Evolutionary conservation across 306 rosid genomes (phyloP), one percentile per base, ranked within the genome.

Genomic region (Sicyos baderoa): DNA sequence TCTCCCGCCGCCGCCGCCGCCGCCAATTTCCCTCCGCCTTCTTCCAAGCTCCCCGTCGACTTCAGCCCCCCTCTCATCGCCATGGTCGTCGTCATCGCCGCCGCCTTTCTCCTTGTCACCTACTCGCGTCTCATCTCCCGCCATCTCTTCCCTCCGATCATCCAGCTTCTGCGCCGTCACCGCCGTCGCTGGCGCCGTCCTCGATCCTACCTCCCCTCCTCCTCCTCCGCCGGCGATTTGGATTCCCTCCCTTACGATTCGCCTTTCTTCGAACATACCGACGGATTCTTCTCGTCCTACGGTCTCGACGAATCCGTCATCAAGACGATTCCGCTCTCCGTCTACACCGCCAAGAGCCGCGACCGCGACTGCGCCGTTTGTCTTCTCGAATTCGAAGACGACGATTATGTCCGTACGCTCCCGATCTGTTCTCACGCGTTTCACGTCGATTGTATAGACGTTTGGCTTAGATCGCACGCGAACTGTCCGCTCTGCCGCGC

Each of bases 401-500:
- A 86, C 3, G 98, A 92, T 14, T 89, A 86, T 70, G 91, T 92
- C 1, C 82, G 98, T 0, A 89, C 96, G 29, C 84, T 92, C 0
- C 98, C 98, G 0, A 75, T 85, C 1, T 92, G 98, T 50, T 89
- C 88, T 0, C 98, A 92, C 84, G 88, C 92, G 0, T 92, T 92
- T 62, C 98, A 92, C 68, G 79, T 86, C 0, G 98, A 92, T 9
- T 92, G 98, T 72, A 92, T 92, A 79, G 98, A 92, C 45, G 83
- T 85, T 17, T 92, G 98, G 98, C 89, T 92, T 5, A 76, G 96
- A 56, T 92, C 98, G 0, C 98, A 92, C 82, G 95, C 96, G 7
- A 92, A 87, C 80, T 92, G 98, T 51, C 98, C 98, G 0, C 96
- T 92, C 72, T 92, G 96, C 84, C 95, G 98, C 25, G 87, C 96